Evolutionary conservation across 2,329 filamentous ascomycete species (phyloP).

Genomic region (Xylariaceae sp.): DNA sequence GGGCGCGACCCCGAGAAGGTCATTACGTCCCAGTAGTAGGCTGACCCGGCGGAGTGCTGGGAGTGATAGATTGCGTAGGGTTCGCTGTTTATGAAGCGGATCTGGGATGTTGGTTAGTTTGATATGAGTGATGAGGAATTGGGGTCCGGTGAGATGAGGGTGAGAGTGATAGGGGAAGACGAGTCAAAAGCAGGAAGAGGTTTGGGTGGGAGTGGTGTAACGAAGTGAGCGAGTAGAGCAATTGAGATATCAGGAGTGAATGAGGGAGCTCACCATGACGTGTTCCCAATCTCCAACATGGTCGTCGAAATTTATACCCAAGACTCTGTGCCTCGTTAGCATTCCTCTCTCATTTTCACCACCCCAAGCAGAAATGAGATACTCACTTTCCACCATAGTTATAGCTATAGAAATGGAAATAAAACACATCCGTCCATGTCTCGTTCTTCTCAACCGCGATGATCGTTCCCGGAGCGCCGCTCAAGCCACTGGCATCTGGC

Average conservation of each 20-base stretch:
- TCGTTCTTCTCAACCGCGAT: conserved; percentile 15
- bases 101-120: conserved; percentile 2
- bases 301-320: conserved; percentile 12
- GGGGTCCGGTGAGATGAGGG: no score
- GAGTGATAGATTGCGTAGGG: conserved; percentile 14
- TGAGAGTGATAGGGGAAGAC: no score
- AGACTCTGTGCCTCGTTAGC: neutral
- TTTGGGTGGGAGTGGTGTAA: no score
- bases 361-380: no score
- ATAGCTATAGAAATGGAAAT: conserved; percentile 15
- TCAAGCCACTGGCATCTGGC: conserved; percentile 7
- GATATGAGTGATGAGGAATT: neutral
- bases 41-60: conserved; percentile 10
- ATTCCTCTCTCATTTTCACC: no score
- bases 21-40: conserved; percentile 13
- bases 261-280: conserved; percentile 6
- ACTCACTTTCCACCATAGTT: conserved; percentile 14
- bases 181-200: no score
- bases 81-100: conserved; percentile 10
- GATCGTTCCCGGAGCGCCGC: conserved; percentile 11
- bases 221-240: no score
- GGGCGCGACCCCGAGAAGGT: conserved; percentile 11
- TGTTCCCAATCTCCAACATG: conserved; percentile 15
- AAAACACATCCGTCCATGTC: conserved; percentile 11
- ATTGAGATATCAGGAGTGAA: neutral